These are phyloP conservation scores for Saccharomyces hybrid DNA, from an alignment of 1,139 yeast species.

Conservation along the genomic window DNA sequence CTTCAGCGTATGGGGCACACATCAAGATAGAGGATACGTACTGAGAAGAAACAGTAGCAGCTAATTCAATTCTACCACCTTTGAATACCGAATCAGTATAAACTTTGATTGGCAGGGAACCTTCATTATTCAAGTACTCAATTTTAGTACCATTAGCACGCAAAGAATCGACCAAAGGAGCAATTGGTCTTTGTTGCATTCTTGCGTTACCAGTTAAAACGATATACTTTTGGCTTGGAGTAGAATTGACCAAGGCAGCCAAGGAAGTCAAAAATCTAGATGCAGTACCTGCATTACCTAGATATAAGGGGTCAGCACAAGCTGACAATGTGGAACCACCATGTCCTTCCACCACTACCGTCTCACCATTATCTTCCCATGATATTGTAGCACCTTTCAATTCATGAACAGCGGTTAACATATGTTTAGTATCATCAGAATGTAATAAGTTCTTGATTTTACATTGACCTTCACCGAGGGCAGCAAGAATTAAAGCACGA, in stretches of 20 bases:
- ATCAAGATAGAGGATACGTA: slow-evolving; percentile 91
- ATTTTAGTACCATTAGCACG: slow-evolving; percentile 69
- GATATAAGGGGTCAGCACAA: slow-evolving; percentile 54
- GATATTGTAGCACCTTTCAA: slow-evolving; percentile 76
- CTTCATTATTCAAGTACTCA: slow-evolving; percentile 61
- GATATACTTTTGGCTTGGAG: slow-evolving; percentile 39
- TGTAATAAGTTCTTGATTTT: slow-evolving; percentile 77
- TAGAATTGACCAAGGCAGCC: slow-evolving; percentile 64
- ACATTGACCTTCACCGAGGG: slow-evolving; percentile 81
- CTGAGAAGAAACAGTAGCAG: slow-evolving; percentile 95
- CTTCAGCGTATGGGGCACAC: slow-evolving; percentile 95
- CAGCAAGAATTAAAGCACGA: slow-evolving; percentile 87
- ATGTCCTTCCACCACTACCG: slow-evolving; percentile 76
- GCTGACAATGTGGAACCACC: slow-evolving; percentile 69
- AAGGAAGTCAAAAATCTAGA: slow-evolving; percentile 89
- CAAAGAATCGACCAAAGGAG: slow-evolving; percentile 90
- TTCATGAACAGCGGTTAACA: slow-evolving; percentile 77
- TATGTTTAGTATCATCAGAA: slow-evolving; percentile 91
- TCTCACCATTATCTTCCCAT: slow-evolving; percentile 80
- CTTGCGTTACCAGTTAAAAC: slow-evolving; percentile 87
- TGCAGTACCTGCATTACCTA: slow-evolving; percentile 98
- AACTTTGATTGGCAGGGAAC: slow-evolving; percentile 80
- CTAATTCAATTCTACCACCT: slow-evolving; percentile 90
- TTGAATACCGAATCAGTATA: slow-evolving; percentile 61
- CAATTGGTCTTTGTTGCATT: slow-evolving; percentile 97